Evolutionary conservation across 768 basidiomycete genomes (phyloP).

Genomic region (Kwoniella shandongensis): DNA sequence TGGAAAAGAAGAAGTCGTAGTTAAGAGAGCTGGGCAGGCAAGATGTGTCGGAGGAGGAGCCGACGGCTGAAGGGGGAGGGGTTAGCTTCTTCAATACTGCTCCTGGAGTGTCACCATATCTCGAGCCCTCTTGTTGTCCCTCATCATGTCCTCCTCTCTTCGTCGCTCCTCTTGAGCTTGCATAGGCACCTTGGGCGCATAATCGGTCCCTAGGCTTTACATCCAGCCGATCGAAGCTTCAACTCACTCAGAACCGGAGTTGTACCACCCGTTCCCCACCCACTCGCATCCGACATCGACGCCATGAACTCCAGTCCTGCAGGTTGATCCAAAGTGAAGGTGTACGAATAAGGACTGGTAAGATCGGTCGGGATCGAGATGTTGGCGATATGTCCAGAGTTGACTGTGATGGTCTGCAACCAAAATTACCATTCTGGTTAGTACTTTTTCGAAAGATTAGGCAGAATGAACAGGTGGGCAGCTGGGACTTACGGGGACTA

Average conservation of each 20-base stretch:
- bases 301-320: constrained; percentile 47
- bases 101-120: too few relatives aligned
- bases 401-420: constrained; percentile 26
- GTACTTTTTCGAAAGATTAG: neutral
- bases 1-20: constrained; percentile 51
- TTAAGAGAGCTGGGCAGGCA: constrained; percentile 41
- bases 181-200: too few relatives aligned
- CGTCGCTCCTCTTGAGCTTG: too few relatives aligned
- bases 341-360: constrained; percentile 32
- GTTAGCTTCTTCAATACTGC: neutral
- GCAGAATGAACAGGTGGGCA: neutral
- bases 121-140: neutral
- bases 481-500: constrained; percentile 42
- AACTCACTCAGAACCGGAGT: constrained; percentile 46
- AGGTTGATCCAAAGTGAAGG: constrained; percentile 45
- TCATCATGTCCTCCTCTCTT: too few relatives aligned
- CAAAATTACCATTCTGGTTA: neutral
- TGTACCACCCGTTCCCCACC: constrained; percentile 45
- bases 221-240: neutral
- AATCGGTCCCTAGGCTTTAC: neutral
- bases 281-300: constrained; percentile 44
- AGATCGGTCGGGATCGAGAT: constrained; percentile 40
- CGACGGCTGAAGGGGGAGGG: constrained; percentile 39
- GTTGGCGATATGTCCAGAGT: constrained; percentile 40
- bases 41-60: constrained; percentile 31